A percentile compares a stretch with the other conserved stretches of the same genome.
Evolutionary conservation across 2,329 filamentous ascomycete species (phyloP).

Genomic region (Rhynchosporium secalis): DNA sequence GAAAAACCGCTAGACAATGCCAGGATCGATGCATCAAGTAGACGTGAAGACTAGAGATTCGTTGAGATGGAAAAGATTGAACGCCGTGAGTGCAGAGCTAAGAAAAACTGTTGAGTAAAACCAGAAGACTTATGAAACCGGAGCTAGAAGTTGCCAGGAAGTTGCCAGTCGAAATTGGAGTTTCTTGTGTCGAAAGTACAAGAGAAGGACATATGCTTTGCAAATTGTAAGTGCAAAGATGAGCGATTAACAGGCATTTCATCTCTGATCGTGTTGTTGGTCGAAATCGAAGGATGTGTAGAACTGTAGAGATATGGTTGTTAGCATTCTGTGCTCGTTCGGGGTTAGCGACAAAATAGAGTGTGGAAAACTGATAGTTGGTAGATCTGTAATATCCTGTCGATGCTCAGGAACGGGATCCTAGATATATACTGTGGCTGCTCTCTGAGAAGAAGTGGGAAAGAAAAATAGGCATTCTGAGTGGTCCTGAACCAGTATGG

Average conservation of each 20-base stretch:
- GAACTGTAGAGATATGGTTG: background rate
- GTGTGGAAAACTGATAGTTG: background rate
- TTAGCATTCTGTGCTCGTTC: background rate
- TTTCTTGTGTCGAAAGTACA: background rate
- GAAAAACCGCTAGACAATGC: slow-evolving; percentile 11
- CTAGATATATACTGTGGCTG: background rate
- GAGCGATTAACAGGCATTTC: background rate
- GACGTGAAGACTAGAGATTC: background rate
- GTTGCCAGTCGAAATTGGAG: slow-evolving; percentile 15
- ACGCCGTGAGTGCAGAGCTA: slow-evolving; percentile 7
- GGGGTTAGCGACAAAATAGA: too few species aligned
- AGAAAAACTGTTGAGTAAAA: slow-evolving; percentile 5
- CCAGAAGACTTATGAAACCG: background rate
- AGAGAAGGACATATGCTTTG: slow-evolving; percentile 4
- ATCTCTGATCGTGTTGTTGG: background rate
- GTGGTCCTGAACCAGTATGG: slow-evolving; percentile 1
- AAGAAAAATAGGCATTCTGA: background rate
- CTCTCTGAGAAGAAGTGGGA: background rate
- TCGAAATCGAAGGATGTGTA: background rate
- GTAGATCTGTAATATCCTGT: background rate
- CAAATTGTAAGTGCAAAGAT: background rate
- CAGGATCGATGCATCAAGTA: slow-evolving; percentile 11
- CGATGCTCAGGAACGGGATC: background rate
- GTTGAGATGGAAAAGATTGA: background rate
- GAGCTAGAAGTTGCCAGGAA: background rate